Conservation (phyloP, 805 yeast genomes). For the Saccharomycopsis sp. region DNA sequence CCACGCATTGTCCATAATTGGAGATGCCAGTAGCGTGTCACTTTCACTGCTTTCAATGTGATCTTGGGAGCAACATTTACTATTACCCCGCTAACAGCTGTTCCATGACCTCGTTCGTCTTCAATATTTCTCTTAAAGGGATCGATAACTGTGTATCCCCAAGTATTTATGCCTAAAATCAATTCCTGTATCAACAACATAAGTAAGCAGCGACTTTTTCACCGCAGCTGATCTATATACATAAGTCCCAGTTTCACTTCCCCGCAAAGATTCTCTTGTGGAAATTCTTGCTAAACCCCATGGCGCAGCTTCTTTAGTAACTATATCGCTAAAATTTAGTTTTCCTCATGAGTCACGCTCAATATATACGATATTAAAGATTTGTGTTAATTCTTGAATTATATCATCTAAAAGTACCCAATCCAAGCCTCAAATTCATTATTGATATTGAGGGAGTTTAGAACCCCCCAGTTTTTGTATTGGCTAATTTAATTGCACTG, state of each 20-base stretch:
- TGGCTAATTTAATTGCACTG: too few relatives aligned
- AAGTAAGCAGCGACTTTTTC: conserved; percentile 54
- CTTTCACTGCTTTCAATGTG: conserved; percentile 43
- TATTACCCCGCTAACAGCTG: conserved; percentile 47
- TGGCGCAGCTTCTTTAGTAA: too few relatives aligned
- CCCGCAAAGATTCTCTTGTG: conserved; percentile 52
- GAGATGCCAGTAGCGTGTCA: too few relatives aligned
- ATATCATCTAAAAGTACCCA: too few relatives aligned
- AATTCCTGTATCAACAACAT: conserved; percentile 50
- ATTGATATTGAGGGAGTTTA: too few relatives aligned
- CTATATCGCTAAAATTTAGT: too few relatives aligned
- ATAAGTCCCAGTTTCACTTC: conserved; percentile 44
- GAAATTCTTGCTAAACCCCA: conserved; percentile 72
- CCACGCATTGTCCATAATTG: conserved; percentile 48
- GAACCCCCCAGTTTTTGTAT: too few relatives aligned
- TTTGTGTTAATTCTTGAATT: too few relatives aligned
- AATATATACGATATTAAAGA: too few relatives aligned
- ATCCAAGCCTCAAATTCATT: too few relatives aligned
- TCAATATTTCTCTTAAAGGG: conserved; percentile 43
- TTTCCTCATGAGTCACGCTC: too few relatives aligned
- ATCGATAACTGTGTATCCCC: conserved; percentile 52
- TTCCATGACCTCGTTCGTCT: conserved; percentile 52
- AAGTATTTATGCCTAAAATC: conserved; percentile 48
- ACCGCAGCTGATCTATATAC: conserved; percentile 50
- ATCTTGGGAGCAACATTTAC: conserved; percentile 43